phyloP scores from a whole-genome alignment of 73 alveolate species.

The Tetrahymena malaccensis region DNA sequence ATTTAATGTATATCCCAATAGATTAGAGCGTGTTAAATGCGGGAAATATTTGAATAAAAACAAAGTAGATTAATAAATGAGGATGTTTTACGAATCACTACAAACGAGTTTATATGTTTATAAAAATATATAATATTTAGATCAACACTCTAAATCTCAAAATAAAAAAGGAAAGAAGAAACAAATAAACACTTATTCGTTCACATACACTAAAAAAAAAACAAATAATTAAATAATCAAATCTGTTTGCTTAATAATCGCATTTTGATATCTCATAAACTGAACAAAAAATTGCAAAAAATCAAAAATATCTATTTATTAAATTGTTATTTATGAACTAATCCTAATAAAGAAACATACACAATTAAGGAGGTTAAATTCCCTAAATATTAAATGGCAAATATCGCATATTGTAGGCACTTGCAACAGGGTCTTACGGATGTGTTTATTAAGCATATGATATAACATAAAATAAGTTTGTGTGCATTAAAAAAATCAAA shows the following conservation, averaged over 20 bases:
- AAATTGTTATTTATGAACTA: not conserved
- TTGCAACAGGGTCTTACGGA: not conserved
- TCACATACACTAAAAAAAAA: not conserved
- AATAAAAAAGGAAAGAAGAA: not conserved
- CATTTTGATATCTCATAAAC: not conserved
- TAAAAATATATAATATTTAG: not conserved
- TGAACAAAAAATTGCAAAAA: not conserved
- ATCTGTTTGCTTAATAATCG: not conserved
- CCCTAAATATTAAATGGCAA: not conserved
- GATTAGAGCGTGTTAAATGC: not conserved
- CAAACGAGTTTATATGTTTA: not conserved
- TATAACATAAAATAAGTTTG: not conserved
- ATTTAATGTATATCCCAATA: no score
- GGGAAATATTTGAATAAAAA: not conserved
- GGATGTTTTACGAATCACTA: not conserved
- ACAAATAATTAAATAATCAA: not conserved
- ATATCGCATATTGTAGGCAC: not conserved
- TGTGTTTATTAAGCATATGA: not conserved
- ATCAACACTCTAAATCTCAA: not conserved
- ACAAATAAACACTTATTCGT: not conserved
- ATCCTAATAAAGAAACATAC: not conserved
- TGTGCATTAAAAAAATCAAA: no score
- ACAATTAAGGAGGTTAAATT: no score
- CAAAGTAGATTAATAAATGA: not conserved
- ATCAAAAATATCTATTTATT: not conserved